Conservation (phyloP, 345 rosid genomes). For the Sonneratia alba region DNA sequence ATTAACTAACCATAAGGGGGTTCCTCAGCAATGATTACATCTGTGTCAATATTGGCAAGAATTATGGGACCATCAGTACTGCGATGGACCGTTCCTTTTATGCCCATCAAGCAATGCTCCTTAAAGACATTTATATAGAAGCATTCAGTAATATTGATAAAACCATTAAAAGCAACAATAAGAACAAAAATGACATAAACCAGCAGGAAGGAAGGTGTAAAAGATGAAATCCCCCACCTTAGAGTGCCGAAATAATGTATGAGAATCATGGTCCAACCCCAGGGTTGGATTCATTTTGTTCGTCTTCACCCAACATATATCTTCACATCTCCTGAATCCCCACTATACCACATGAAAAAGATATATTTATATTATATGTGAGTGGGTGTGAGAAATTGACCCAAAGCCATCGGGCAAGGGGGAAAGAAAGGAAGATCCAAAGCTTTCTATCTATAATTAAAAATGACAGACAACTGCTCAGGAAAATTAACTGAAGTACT, state of each 20-base stretch:
- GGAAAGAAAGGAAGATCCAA: neutral
- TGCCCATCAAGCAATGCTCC: conserved; percentile 99
- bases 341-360: conserved; percentile 37
- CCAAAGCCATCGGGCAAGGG: too few relatives aligned
- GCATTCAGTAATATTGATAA: conserved; percentile 4
- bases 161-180: neutral
- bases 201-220: neutral
- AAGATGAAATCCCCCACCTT: conserved; percentile 42
- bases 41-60: conserved; percentile 97
- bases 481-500: neutral
- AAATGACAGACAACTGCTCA: neutral
- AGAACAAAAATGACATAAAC: neutral
- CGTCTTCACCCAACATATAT: conserved; percentile 99
- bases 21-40: conserved; percentile 96
- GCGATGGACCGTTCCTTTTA: conserved; percentile 96
- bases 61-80: conserved; percentile 97
- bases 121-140: conserved; percentile 17
- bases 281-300: conserved; percentile 86
- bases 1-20: conserved; percentile 62
- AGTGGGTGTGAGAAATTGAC: conserved; percentile 1
- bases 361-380: neutral
- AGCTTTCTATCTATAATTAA: neutral
- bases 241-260: conserved; percentile 92
- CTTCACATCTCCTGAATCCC: conserved; percentile 98
- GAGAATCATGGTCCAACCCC: conserved; percentile 88